Evolutionary conservation across 371 early-diverging fungal species (phyloP), one percentile per base, ranked within the genome.

Genomic region (Vairimorpha ceranae): DNA sequence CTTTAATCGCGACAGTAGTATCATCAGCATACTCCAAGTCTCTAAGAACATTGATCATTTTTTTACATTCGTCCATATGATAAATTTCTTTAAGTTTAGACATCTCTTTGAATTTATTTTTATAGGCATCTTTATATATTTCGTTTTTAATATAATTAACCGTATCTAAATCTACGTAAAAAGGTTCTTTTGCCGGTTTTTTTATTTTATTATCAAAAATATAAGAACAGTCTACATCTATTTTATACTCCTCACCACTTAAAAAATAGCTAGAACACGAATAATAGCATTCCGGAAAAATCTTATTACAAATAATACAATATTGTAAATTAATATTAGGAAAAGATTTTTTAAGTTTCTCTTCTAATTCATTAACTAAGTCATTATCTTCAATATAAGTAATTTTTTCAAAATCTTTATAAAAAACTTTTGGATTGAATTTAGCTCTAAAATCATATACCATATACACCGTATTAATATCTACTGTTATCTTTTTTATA

Each of bases 1-100:
- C 99, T 86, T 97, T 99, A 45, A 95, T 87, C 67, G 90, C 56
- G 12, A 85, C 78, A 29, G 70, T 64, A 23, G 69, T 72, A 7
- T 80, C 74, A 54, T 81, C 72, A 63, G 72, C 58, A 61, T 83
- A 82, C 7, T 77, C 80, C 15, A 85, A 71, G 41, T 43, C 72
- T 58, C 72, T 79, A 2, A 85, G 71, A 43, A 83, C 82, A n/a
- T 75, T 48, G 19, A 77, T 75, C 80, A 83, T 85, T 35, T 79
- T 81, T 46, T 77, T 81, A 68, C 82, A 85, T 67, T 85, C 84
- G 10, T 74, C 74, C 74, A 85, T 81, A 70, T 85, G 80, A 72
- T 82, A 70, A 63, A 82, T 67, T 43, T 79, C 75, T 15, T 68
- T 48, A 32, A 71, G 35, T 29, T 72, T 58, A 17, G 70, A 61